Evolutionary conservation across 257 asterid species (phyloP).

Genomic region (Fraxinus cuspidata): DNA sequence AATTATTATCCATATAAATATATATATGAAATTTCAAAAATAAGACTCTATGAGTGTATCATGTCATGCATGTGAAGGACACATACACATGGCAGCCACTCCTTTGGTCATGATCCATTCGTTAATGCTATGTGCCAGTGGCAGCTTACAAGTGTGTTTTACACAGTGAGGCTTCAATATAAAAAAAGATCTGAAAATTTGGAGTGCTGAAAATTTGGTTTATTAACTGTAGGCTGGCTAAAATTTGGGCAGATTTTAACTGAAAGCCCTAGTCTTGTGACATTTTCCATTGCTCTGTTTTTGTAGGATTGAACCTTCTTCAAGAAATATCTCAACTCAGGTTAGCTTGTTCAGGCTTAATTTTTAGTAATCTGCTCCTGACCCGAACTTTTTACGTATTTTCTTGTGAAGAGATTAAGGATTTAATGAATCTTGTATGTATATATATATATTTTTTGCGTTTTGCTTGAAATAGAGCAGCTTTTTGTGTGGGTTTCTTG

Average conservation of each 20-base stretch:
- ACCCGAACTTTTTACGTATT: background rate
- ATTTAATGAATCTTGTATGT: background rate
- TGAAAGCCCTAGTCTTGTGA: background rate
- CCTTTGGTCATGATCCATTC: background rate
- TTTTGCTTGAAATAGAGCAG: background rate
- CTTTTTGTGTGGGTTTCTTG: background rate
- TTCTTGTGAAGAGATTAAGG: background rate
- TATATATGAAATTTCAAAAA: no score
- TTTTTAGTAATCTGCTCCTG: background rate
- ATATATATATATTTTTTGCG: background rate
- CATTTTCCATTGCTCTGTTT: background rate
- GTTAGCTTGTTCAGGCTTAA: background rate
- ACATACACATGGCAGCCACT: constrained; percentile 4
- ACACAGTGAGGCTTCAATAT: background rate
- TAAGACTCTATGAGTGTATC: background rate
- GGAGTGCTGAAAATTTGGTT: background rate
- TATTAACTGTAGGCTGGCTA: background rate
- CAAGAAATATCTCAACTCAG: background rate
- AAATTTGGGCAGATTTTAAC: background rate
- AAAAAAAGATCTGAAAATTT: background rate
- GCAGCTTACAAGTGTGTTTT: background rate
- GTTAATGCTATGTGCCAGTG: background rate
- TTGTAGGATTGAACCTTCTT: background rate
- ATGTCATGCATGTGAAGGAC: background rate
- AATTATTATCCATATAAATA: no score